Conservation (phyloP, 305 asterid species). For the Solanum hybrid region DNA sequence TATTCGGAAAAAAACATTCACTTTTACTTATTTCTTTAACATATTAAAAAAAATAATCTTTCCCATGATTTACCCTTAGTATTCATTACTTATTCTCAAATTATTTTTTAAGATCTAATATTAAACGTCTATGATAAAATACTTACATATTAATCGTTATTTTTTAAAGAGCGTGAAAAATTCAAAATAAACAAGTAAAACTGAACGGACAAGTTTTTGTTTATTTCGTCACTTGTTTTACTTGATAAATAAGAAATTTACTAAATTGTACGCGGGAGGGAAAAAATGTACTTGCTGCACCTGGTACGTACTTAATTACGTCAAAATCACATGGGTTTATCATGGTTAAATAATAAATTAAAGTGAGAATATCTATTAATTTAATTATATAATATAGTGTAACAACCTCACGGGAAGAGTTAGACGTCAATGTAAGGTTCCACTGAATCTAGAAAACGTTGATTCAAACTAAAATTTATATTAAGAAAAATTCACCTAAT, state of each 20-base stretch:
- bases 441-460: neutral
- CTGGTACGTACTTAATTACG: neutral
- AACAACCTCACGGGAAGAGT: neutral
- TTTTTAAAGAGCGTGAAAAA: too few relatives aligned
- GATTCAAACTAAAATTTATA: neutral
- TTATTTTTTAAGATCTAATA: neutral
- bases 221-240: neutral
- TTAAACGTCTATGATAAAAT: too few relatives aligned
- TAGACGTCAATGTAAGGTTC: neutral
- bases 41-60: too few relatives aligned
- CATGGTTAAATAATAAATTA: neutral
- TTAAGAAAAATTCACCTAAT: neutral
- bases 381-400: neutral
- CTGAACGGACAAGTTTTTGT: fast-evolving
- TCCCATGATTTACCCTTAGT: neutral
- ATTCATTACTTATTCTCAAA: neutral
- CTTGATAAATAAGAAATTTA: neutral
- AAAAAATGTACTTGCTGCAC: neutral
- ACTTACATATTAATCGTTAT: neutral
- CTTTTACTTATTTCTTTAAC: too few relatives aligned
- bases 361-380: neutral
- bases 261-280: neutral
- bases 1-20: neutral
- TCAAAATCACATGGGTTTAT: neutral
- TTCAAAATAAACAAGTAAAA: too few relatives aligned